Evolutionary conservation across 768 basidiomycete genomes (phyloP).

Genomic region (Russula virescens): DNA sequence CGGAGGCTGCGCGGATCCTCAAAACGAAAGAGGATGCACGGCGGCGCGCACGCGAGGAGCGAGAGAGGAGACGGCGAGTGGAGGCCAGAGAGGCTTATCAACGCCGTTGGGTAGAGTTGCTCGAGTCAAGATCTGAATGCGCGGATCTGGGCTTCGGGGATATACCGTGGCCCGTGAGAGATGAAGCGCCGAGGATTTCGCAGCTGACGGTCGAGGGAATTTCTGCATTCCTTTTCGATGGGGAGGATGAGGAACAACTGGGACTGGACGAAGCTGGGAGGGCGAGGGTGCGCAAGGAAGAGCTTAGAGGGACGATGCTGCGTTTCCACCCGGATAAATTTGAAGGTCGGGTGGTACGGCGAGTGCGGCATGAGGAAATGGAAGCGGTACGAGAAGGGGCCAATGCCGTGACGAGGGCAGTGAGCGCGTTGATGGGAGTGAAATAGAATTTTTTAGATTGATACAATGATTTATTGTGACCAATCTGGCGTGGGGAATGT

Average conservation of each 20-base stretch:
- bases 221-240: constrained; percentile 45
- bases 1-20: constrained; percentile 49
- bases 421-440: constrained; percentile 56
- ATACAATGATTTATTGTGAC: too few species aligned
- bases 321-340: constrained; percentile 69
- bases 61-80: constrained; percentile 38
- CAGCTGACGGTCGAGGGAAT: constrained; percentile 39
- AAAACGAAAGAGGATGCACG: constrained; percentile 49
- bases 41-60: constrained; percentile 43
- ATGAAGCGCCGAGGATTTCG: constrained; percentile 21
- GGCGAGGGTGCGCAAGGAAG: constrained; percentile 42
- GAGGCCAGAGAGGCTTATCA: constrained; percentile 54
- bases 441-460: too few species aligned
- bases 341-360: constrained; percentile 61
- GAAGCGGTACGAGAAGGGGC: constrained; percentile 53
- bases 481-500: too few species aligned
- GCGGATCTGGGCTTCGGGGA: constrained; percentile 40
- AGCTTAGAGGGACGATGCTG: constrained; percentile 53
- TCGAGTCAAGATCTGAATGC: constrained; percentile 28
- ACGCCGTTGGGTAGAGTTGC: constrained; percentile 41
- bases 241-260: constrained; percentile 28
- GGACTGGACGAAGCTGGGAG: constrained; percentile 30
- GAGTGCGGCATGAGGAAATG: constrained; percentile 42
- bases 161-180: constrained; percentile 57
- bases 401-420: constrained; percentile 53